A percentile compares a stretch with the other conserved stretches of the same genome.
Conservation (phyloP, 169 alveolate genomes). For the Plasmodium cynomolgi region DNA sequence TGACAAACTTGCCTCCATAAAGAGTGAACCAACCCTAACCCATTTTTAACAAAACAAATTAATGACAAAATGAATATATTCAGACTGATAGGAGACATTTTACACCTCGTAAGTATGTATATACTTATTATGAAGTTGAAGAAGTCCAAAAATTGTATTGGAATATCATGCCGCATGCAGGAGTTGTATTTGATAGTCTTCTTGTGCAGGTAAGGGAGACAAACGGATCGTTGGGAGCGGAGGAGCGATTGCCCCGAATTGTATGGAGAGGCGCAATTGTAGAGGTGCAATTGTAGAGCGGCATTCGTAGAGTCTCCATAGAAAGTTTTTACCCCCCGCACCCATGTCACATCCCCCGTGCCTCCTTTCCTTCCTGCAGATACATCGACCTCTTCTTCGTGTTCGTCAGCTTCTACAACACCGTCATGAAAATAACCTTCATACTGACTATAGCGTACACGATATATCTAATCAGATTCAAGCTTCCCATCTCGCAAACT, state of each 20-base stretch:
- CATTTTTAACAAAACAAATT: conserved; percentile 15
- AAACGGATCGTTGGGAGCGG: neutral
- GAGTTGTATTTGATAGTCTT: conserved; percentile 96
- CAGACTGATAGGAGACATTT: conserved; percentile 94
- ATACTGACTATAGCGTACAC: conserved; percentile 90
- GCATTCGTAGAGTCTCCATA: neutral
- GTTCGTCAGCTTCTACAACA: conserved; percentile 93
- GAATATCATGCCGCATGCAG: conserved; percentile 96
- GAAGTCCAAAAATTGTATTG: conserved; percentile 93
- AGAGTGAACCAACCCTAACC: neutral
- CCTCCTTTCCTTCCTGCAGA: conserved; percentile 13
- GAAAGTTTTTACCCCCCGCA: neutral
- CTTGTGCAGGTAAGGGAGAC: conserved; percentile 86
- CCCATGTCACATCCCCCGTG: neutral
- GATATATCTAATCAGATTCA: conserved; percentile 88
- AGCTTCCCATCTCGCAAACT: conserved; percentile 91
- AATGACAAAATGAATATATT: conserved; percentile 92
- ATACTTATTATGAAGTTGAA: conserved; percentile 93
- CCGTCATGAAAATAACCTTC: conserved; percentile 93
- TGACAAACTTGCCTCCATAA: neutral
- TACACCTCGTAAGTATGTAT: conserved; percentile 93
- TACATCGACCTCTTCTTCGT: conserved; percentile 89
- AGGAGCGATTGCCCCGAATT: neutral
- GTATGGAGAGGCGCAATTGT: neutral
- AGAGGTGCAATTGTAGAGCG: neutral